Evolutionary conservation across 805 yeast species (phyloP), one percentile per base, ranked within the genome.

Genomic region (Saccharomyces jurei): DNA sequence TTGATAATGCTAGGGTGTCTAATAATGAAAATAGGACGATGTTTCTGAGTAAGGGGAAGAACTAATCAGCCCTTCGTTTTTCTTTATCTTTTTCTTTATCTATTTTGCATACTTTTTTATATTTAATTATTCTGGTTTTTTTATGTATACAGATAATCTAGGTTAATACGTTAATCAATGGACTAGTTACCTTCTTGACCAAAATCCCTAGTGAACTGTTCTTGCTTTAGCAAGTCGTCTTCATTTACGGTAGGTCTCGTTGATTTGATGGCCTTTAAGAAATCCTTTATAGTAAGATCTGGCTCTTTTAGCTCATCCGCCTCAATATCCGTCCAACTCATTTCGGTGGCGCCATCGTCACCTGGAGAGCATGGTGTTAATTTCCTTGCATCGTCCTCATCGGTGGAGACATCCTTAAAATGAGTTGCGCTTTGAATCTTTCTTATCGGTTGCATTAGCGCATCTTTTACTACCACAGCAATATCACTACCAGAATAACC

Each of bases 401-500:
- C 75, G 11, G 44, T 36, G 2, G 73, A 78, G 6, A 77, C 75
- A 56, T 79, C 77, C 67, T 86, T 87, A 76, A 94, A 94, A 75
- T 94, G 99, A 0, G 99, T 94, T 0, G 99, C 97, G 65, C 82
- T 85, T 71, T 92, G 98, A 58, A 94, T 89, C 68, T 89, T 90
- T 63, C 99, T 81, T 56, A 94, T 89, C 1, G 99, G 99, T 71
- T 92, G 95, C 99, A 94, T 94, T 61, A 94, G 76, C 0, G 98
- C 98, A 71, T 94, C 99, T 63, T 96, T 83, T 3, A 94, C 99
- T 10, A 90, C 96, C 32, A 94, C 97, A 0, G 97, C 92, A 46
- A 94, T 81, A 78, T 94, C 99, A 68, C 92, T 96, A 52, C 99
- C 99, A 1, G 97, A 89, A 71, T 94, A 92, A 9, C 99, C 99